These are phyloP conservation scores for Hypomontagnella submonticulosa DNA, from an alignment of 495 filamentous ascomycete genomes.

Conservation along the genomic window DNA sequence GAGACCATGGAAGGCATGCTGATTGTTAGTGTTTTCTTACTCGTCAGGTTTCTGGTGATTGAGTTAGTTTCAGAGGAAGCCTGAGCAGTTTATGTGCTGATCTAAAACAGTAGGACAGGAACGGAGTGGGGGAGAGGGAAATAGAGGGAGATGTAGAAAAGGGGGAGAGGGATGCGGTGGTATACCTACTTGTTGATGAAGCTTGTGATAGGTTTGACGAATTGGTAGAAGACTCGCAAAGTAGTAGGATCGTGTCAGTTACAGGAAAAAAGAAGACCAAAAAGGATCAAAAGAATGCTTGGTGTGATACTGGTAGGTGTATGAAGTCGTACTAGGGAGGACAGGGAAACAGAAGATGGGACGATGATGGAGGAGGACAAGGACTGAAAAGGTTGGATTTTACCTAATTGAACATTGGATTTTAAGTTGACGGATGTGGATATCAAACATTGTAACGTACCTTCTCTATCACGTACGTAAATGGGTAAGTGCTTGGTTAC, in stretches of 20 bases:
- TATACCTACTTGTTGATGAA: conserved; percentile 26
- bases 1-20: conserved; percentile 33
- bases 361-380: not conserved
- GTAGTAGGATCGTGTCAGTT: conserved; percentile 19
- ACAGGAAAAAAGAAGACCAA: not conserved
- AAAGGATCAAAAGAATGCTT: conserved; percentile 7
- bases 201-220: conserved; percentile 24
- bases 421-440: not conserved
- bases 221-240: conserved; percentile 6
- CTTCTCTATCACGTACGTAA: conserved; percentile 12
- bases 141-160: not conserved
- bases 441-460: not conserved
- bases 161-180: not conserved
- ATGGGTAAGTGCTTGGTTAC: not conserved
- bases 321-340: not conserved
- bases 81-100: not conserved
- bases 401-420: not conserved
- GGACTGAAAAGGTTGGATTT: not conserved
- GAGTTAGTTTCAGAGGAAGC: not conserved
- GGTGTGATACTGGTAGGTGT: conserved; percentile 28
- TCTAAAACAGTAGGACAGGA: not conserved
- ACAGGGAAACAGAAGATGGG: not conserved
- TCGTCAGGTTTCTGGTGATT: not conserved
- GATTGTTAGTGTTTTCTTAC: conserved; percentile 1
- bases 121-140: not conserved